A percentile compares a stretch with the other conserved stretches of the same genome.
phyloP scores from a whole-genome alignment of 768 basidiomycete species.

The Termitomyces sp. region DNA sequence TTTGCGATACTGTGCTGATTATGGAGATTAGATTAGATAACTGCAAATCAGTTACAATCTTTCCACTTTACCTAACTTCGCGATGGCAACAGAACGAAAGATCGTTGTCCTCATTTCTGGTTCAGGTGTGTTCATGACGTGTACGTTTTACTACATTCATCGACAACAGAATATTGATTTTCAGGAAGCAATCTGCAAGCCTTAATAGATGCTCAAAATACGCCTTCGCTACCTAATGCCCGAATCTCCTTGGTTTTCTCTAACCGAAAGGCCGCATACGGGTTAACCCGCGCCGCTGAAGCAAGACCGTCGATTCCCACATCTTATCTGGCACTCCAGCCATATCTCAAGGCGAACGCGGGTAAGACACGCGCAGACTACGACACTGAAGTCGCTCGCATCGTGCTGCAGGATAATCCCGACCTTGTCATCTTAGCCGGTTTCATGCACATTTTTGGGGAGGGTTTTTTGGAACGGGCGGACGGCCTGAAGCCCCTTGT shows the following conservation, averaged over 20 bases:
- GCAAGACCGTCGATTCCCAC: slow-evolving; percentile 78
- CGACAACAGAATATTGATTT: neutral
- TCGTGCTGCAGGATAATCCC: slow-evolving; percentile 57
- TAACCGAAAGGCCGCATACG: slow-evolving; percentile 88
- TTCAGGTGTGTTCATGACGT: slow-evolving; percentile 35
- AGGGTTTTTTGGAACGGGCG: slow-evolving; percentile 69
- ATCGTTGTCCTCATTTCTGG: slow-evolving; percentile 48
- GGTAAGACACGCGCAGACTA: slow-evolving; percentile 78
- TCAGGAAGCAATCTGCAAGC: slow-evolving; percentile 95
- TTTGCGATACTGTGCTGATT: neutral
- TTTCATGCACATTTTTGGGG: slow-evolving; percentile 96
- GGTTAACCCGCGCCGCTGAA: slow-evolving; percentile 71
- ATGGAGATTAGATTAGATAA: slow-evolving; percentile 1
- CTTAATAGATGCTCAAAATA: slow-evolving; percentile 81
- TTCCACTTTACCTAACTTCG: neutral
- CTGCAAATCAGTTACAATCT: neutral
- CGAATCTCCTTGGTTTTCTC: slow-evolving; percentile 81
- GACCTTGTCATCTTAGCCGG: slow-evolving; percentile 94
- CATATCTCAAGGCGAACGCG: slow-evolving; percentile 70
- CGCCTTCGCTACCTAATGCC: slow-evolving; percentile 65
- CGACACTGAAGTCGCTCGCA: slow-evolving; percentile 72
- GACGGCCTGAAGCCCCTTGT: slow-evolving; percentile 32
- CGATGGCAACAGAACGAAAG: slow-evolving; percentile 20
- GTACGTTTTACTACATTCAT: neutral
- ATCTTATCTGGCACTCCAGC: slow-evolving; percentile 76